phyloP scores from a whole-genome alignment of 352 stramenopile genomes.

The Phytopythium aichiense region DNA sequence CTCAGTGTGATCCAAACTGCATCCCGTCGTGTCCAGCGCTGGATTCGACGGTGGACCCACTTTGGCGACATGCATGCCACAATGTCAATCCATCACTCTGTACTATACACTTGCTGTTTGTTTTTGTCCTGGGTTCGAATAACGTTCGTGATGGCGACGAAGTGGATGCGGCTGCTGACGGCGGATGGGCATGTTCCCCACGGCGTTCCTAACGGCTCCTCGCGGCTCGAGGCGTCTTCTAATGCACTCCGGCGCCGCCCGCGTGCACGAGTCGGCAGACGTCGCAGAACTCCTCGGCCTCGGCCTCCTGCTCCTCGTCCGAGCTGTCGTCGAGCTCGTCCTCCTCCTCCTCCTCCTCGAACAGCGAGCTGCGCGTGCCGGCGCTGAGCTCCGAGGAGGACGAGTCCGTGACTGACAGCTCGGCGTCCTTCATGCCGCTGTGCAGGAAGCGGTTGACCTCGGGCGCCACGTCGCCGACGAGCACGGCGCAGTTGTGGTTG shows the following conservation, averaged over 20 bases:
- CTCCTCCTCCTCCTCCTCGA: conserved; percentile 18
- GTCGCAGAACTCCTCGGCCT: conserved; percentile 16
- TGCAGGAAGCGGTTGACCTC: conserved; percentile 37
- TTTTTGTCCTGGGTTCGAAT: background rate
- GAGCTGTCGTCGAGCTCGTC: conserved; percentile 14
- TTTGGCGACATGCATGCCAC: too few relatives aligned
- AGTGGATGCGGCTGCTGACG: background rate
- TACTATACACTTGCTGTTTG: background rate
- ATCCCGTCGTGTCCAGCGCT: too few relatives aligned
- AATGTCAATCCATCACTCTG: too few relatives aligned
- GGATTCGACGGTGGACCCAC: too few relatives aligned
- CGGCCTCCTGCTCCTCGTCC: conserved; percentile 17
- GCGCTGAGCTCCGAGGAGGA: conserved; percentile 26
- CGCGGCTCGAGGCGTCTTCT: background rate
- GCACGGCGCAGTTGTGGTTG: conserved; percentile 30
- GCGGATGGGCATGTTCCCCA: too few relatives aligned
- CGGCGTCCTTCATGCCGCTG: conserved; percentile 27
- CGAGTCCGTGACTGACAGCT: conserved; percentile 14
- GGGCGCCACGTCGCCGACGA: conserved; percentile 23
- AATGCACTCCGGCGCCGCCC: conserved; percentile 1
- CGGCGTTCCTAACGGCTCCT: background rate
- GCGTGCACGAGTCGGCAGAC: conserved; percentile 14
- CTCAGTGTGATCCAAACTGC: too few relatives aligned
- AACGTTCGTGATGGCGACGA: background rate
- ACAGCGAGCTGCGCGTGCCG: conserved; percentile 20